These are phyloP conservation scores for Spathaspora girioi DNA, from an alignment of 805 yeast species.

Conservation along the genomic window DNA sequence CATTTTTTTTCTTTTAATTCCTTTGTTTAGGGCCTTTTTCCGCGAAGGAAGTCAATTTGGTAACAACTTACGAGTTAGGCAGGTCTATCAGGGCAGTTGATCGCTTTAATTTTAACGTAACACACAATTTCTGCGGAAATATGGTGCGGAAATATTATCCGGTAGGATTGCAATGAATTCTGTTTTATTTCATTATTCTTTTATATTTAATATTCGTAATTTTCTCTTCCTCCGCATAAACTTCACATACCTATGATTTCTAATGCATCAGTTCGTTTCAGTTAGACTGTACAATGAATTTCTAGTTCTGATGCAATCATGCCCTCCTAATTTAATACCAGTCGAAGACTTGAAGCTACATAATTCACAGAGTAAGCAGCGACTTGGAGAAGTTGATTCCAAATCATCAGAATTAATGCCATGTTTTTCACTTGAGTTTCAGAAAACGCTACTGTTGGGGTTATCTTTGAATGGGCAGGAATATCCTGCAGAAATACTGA, in stretches of 20 bases:
- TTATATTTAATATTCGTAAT: too few species aligned
- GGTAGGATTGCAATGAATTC: too few species aligned
- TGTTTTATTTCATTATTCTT: background rate
- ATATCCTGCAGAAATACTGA: too few species aligned
- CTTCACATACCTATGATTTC: background rate
- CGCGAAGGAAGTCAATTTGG: background rate
- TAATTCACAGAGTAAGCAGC: background rate
- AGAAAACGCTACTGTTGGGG: too few species aligned
- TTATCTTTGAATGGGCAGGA: too few species aligned
- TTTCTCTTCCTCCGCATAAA: background rate
- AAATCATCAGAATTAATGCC: background rate
- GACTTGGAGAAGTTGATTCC: background rate
- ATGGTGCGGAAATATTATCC: too few species aligned
- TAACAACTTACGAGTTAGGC: background rate
- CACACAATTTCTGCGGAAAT: background rate
- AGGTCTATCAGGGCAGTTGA: background rate
- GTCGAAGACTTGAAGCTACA: background rate
- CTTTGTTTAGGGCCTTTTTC: background rate
- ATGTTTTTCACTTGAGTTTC: too few species aligned
- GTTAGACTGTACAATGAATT: background rate
- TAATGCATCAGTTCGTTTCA: background rate
- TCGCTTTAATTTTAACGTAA: background rate
- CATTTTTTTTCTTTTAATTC: background rate
- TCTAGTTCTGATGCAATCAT: background rate
- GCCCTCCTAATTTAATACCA: background rate